Base-by-base conservation (phyloP, 1,139 yeast genomes). In the Geotrichum carabidarum region DNA sequence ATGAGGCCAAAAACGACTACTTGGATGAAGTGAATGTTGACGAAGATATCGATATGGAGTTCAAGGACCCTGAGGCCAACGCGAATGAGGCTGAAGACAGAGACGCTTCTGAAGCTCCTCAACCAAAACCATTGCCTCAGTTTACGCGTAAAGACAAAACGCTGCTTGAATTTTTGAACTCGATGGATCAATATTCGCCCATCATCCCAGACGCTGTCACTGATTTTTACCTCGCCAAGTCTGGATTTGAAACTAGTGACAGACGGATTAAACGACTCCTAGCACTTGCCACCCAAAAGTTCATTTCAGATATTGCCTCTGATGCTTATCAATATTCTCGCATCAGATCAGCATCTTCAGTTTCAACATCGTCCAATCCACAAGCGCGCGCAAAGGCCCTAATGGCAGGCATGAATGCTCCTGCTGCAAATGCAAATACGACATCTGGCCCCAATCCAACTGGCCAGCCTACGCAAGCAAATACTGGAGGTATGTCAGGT, bases 131-230 rank as follows among this genome's bases (percentile, higher is more conserved):
- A 81, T 79, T 22, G 12, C 91, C 94, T 0, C 87, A 84, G 57
- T 75, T 86, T 55, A 80, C 90, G 1, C 77, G 93, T 60, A 87
- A 88, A 63, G 99, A 94, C 64, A 90, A 89, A 66, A 84, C 96
- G 0, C 74, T 94, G 47, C 82, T 84, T 62, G 98, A 94, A 63
- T 84, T 94, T 37, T 76, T 94, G 38, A 86, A 85, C 50, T 76
- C 90, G 71, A 86, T 93, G 91, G 96, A 89, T 60, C 96, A 90
- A 57, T 90, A 85, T 69, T 90, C 96, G 1, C 99, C 99, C 1
- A 86, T 94, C 43, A 93, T 94, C 45, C 99, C 99, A 0, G 99
- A 94, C 68, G 94, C 95, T 0, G 98, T 94, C n/a, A 88, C 96
- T 0, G 98, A 93, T 66, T 93, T 89, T 69, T 93, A 93, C 65